Conservation (phyloP, 441 rosid genomes). For the Gossypium gossypioides region DNA sequence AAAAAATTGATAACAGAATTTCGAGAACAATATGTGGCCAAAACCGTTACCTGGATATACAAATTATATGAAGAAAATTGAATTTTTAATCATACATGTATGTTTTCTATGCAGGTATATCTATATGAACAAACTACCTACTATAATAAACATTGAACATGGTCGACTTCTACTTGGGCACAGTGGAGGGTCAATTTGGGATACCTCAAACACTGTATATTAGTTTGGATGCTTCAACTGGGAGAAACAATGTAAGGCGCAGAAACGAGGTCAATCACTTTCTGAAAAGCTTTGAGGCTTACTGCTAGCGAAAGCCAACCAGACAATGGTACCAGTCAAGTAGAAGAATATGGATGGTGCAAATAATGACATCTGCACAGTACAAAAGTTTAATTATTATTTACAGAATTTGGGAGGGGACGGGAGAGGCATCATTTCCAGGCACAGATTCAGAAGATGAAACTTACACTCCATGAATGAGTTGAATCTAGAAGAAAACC, state of each 20-base stretch:
- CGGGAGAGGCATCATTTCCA: background rate
- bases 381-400: slow-evolving; percentile 5
- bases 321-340: slow-evolving; percentile 74
- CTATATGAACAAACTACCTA: slow-evolving; percentile 3
- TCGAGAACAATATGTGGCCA: slow-evolving; percentile 11
- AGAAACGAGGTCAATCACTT: slow-evolving; percentile 24
- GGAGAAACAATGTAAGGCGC: background rate
- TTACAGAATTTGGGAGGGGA: background rate
- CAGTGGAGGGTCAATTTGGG: slow-evolving; percentile 6
- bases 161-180: slow-evolving; percentile 16
- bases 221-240: slow-evolving; percentile 10
- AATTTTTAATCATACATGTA: background rate
- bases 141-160: background rate
- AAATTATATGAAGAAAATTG: slow-evolving; percentile 3
- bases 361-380: slow-evolving; percentile 57
- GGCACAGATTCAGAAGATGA: background rate
- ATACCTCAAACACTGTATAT: background rate
- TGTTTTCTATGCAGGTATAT: background rate
- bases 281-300: slow-evolving; percentile 63
- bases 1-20: background rate
- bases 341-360: slow-evolving; percentile 88
- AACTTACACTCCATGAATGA: slow-evolving; percentile 92
- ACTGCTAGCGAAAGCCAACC: slow-evolving; percentile 84
- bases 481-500: slow-evolving; percentile 86
- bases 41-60: slow-evolving; percentile 2